Base-by-base conservation (phyloP, 1,284 basidiomycete species). In the Puccinia hordei region DNA sequence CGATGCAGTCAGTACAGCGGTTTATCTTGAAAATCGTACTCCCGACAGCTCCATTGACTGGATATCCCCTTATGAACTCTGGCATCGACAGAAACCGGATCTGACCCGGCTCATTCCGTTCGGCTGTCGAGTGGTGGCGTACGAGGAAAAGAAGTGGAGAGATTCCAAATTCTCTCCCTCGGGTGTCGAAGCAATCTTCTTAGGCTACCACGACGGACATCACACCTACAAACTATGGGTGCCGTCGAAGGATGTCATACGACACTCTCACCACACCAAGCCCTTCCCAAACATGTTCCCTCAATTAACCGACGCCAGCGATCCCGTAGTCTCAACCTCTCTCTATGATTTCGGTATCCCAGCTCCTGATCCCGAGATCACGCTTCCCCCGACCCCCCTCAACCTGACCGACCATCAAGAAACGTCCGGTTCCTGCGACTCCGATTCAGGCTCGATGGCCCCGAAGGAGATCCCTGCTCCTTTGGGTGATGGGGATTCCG, bases 21-120 rank as follows among this genome's bases (percentile, higher is more conserved):
- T 55, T n/a, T 77, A 13, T 57, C 51, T 77, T 8, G 61, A 68
- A 27, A 77, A 77, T 27, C 24, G 41, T 1, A 35, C 73, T 24
- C 73, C 73, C 1, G 51, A 46, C 41, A 61, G 55, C 24, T 75
- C 73, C 8, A 41, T 63, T 27, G 24, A 49, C 4, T 59, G 8
- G 8, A 24, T 10, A 13, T 2, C 44, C 24, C 73, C 73, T 17
- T 61, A 57, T 19, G 15, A 75, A 30, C 5, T 24, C 27, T 75
- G 53, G 73, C 53, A 73, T n/a, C 35, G 35, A 0, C 2, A 19
- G 5, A 1, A 10, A 0, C 41, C 59, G 2, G 57, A 63, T 35
- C 44, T 61, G 1, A 22, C 73, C 19, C 53, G 24, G 1, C 24
- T 75, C 6, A 17, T 41, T 12, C 53, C 74, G n/a, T 77, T 77